Base-by-base conservation (phyloP, 1,139 yeast genomes). In the Arxiozyma slooffiae region DNA sequence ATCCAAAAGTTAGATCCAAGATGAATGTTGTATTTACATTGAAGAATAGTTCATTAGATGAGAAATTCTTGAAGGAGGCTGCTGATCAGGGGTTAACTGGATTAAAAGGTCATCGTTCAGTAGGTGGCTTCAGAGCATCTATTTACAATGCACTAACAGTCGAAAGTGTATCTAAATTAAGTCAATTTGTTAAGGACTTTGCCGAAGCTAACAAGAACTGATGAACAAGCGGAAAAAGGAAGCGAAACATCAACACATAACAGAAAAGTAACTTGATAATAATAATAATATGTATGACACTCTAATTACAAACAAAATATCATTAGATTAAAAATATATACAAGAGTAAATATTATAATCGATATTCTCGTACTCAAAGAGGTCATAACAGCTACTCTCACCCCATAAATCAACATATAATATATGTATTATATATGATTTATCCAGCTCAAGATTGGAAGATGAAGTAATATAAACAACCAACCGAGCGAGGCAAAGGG, bases 81-180 rank as follows among this genome's bases (percentile, higher is more conserved):
- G 80, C 78, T 24, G 77, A 71, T 43, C 73, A 66, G 41, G 73
- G 72, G 21, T 73, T 90, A 56, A 71, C 80, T 16, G 97, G 97
- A 4, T 75, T 92, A 61, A 88, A 90, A 71, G 98, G 98, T 26
- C 97, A 92, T 67, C 80, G 98, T 67, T 86, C 96, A 9, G 97
- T 92, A 46, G 97, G 97, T 46, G 98, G 98, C 40, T 85, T 90
- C 71, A 83, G 98, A 69, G 92, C 95, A 21, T 89, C 97, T 16
- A 74, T 89, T 52, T 87, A 92, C 68, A 92, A 92, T 64, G 97
- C 97, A 16, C 86, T 92, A 45, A 67, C 81, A 9, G 72, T 80
- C 48, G 74, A 76, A 46, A 81, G 92, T 58, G 84, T 83, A 26
- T 73, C 82, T 54, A 63, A 73, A 49, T 74, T 89, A 59, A 82